These are phyloP conservation scores for Aureobasidium zeae DNA, from an alignment of 2,329 filamentous ascomycete genomes.

Conservation along the genomic window DNA sequence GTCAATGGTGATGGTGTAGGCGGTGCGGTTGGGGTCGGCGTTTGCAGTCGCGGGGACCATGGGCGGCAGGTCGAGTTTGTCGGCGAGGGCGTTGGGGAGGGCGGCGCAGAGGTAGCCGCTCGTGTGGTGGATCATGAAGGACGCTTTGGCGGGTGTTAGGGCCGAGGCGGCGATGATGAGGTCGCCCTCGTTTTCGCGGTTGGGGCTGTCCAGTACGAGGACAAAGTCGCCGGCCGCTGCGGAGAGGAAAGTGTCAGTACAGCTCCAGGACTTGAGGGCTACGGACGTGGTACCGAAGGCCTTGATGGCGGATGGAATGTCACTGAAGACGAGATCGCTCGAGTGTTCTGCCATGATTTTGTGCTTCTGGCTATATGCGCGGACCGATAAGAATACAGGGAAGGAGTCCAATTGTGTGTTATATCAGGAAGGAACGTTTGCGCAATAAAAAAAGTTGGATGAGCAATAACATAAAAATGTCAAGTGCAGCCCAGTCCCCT, in stretches of 20 bases:
- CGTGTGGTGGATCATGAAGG: slow-evolving; percentile 87
- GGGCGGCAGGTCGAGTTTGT: slow-evolving; percentile 67
- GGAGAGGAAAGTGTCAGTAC: slow-evolving; percentile 7
- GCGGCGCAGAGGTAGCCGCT: slow-evolving; percentile 88
- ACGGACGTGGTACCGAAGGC: slow-evolving; percentile 28
- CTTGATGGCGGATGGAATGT: slow-evolving; percentile 32
- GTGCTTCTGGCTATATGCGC: too few species aligned
- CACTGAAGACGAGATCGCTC: slow-evolving; percentile 26
- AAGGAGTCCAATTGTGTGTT: too few species aligned
- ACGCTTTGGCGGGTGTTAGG: slow-evolving; percentile 82
- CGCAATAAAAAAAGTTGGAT: too few species aligned
- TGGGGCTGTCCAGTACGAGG: slow-evolving; percentile 83
- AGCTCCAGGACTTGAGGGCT: background rate
- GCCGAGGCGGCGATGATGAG: slow-evolving; percentile 86
- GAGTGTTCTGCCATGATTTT: slow-evolving; percentile 14
- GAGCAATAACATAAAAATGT: too few species aligned
- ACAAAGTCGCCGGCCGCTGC: slow-evolving; percentile 68
- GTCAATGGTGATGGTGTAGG: slow-evolving; percentile 88
- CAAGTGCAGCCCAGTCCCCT: too few species aligned
- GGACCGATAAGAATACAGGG: too few species aligned
- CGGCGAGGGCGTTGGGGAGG: slow-evolving; percentile 59
- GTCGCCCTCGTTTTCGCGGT: slow-evolving; percentile 96
- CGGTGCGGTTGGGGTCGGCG: slow-evolving; percentile 75
- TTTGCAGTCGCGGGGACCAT: slow-evolving; percentile 68
- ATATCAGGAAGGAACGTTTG: too few species aligned